Evolutionary conservation across 2,329 filamentous ascomycete species (phyloP).

Genomic region (Penicillium sp.): DNA sequence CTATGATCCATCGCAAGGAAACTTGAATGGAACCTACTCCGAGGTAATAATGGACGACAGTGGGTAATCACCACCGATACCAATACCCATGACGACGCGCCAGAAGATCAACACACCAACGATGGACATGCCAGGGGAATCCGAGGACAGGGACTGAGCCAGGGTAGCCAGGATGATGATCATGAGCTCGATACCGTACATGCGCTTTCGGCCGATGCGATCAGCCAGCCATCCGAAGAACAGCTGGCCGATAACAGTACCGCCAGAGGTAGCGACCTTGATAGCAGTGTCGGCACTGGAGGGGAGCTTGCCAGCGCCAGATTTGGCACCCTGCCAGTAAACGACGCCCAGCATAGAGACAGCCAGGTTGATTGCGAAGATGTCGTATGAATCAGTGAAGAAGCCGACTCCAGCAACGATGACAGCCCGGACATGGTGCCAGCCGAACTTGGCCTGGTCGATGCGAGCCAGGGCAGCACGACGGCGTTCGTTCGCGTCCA

Average conservation of each 20-base stretch:
- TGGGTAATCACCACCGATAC: conserved; percentile 83
- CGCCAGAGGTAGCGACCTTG: conserved; percentile 82
- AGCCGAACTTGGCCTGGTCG: conserved; percentile 80
- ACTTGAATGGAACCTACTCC: conserved; percentile 58
- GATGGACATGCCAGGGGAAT: conserved; percentile 66
- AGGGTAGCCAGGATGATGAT: conserved; percentile 80
- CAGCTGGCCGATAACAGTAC: conserved; percentile 82
- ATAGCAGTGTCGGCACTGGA: conserved; percentile 76
- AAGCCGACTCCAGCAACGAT: conserved; percentile 84
- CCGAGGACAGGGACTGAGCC: conserved; percentile 70
- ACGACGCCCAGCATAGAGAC: conserved; percentile 80
- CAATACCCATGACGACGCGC: conserved; percentile 79
- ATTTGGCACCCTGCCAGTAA: conserved; percentile 67
- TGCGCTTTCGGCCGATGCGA: conserved; percentile 76
- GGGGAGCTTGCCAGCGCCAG: conserved; percentile 62
- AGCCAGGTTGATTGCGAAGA: conserved; percentile 77
- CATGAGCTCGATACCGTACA: conserved; percentile 84
- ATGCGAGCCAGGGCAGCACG: conserved; percentile 80
- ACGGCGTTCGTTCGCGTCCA: conserved; percentile 77
- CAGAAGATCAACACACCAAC: conserved; percentile 72
- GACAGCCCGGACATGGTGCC: conserved; percentile 80
- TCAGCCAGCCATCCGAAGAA: conserved; percentile 81
- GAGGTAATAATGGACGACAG: conserved; percentile 84
- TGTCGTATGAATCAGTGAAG: conserved; percentile 86
- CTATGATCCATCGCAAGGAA: not conserved